Conservation (phyloP, 169 alveolate genomes). For the Plasmodium knowlesi region DNA sequence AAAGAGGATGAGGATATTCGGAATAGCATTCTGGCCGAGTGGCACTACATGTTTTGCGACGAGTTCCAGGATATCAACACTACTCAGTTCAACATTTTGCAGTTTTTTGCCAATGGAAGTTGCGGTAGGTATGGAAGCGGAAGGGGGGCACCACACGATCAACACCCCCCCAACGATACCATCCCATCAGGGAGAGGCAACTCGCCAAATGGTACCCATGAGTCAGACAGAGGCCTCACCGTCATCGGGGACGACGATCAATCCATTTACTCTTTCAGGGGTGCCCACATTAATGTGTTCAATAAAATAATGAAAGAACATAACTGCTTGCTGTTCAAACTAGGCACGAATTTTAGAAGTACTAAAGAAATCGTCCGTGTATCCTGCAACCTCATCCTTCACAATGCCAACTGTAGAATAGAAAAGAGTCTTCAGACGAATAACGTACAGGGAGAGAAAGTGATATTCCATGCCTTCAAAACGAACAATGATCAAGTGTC, state of each 20-base stretch:
- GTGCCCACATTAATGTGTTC: conserved; percentile 81
- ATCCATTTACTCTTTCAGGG: conserved; percentile 87
- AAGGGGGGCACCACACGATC: not conserved
- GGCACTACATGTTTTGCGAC: conserved; percentile 83
- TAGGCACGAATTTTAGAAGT: conserved; percentile 81
- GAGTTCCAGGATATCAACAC: conserved; percentile 87
- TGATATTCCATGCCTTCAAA: conserved; percentile 71
- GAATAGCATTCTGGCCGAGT: conserved; percentile 69
- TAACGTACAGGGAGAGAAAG: conserved; percentile 73
- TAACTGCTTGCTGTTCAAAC: conserved; percentile 37
- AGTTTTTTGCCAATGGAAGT: conserved; percentile 24
- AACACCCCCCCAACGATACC: not conserved
- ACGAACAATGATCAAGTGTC: conserved; percentile 77
- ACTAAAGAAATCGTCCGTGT: conserved; percentile 76
- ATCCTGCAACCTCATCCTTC: conserved; percentile 67
- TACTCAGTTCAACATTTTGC: conserved; percentile 80
- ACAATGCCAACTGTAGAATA: conserved; percentile 73
- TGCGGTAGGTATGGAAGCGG: not conserved
- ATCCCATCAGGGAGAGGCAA: not conserved
- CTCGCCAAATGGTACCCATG: not conserved
- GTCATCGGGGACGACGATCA: conserved; percentile 89
- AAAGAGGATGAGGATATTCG: conserved; percentile 52
- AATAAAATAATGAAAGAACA: conserved; percentile 55
- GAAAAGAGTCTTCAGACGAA: conserved; percentile 74
- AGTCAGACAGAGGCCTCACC: conserved; percentile 71